Percentiles rank a stretch among this genome's conserved stretches.
Evolutionary conservation across 2,329 filamentous ascomycete genomes (phyloP).

Genomic region (Penicillium italicum): DNA sequence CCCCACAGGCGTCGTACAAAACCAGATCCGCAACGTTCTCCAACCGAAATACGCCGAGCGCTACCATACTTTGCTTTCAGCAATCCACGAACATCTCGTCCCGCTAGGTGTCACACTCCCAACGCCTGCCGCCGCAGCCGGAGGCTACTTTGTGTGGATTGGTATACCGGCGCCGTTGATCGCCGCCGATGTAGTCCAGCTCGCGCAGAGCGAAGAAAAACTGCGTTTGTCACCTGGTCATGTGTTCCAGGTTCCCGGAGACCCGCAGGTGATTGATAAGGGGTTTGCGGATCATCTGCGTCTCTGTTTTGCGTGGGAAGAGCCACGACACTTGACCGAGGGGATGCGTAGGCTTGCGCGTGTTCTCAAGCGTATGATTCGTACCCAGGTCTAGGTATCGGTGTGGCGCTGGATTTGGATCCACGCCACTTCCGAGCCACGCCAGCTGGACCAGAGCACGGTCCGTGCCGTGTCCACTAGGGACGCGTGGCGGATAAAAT

Average conservation of each 20-base stretch:
- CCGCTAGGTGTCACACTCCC: conserved; percentile 56
- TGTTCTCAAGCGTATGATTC: conserved; percentile 15
- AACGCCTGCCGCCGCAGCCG: conserved; percentile 52
- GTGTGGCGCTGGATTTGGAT: not conserved
- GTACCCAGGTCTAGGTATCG: not conserved
- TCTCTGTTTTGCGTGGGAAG: conserved; percentile 70
- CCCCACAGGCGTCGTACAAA: conserved; percentile 50
- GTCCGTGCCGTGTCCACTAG: conserved; percentile 2
- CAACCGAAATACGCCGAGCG: conserved; percentile 55
- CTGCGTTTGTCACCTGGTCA: conserved; percentile 65
- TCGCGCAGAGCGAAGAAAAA: conserved; percentile 60
- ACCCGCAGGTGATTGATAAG: conserved; percentile 47
- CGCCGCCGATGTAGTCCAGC: conserved; percentile 54
- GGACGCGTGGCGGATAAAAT: conserved; percentile 15
- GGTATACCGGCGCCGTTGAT: conserved; percentile 55
- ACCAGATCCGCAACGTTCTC: conserved; percentile 52
- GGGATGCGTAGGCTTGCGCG: conserved; percentile 61
- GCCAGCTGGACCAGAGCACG: not conserved
- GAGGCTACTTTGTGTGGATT: conserved; percentile 86
- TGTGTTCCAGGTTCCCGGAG: conserved; percentile 65
- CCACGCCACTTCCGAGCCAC: not conserved
- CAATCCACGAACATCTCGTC: conserved; percentile 57
- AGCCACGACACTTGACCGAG: conserved; percentile 61
- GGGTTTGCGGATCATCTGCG: conserved; percentile 60
- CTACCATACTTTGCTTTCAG: conserved; percentile 54